Percentiles rank a stretch among this genome's conserved stretches.
Conservation (phyloP, 345 rosid species). For the Nephelium lappaceum region DNA sequence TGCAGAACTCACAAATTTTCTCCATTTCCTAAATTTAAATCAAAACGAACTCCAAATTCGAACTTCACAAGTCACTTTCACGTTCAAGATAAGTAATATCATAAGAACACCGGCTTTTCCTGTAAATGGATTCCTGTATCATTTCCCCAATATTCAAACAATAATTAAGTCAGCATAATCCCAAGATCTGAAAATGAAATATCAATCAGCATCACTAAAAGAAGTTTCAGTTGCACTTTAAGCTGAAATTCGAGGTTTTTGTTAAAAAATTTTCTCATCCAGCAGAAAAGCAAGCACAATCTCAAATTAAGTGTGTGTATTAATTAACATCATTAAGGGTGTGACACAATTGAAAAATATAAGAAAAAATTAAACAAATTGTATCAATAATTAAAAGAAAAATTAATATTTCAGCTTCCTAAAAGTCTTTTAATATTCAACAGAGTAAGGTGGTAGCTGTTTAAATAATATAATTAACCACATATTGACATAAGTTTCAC, state of each 20-base stretch:
- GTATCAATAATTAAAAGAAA: background rate
- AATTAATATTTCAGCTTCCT: too few relatives aligned
- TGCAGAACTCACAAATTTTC: conserved; percentile 75
- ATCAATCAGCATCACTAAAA: background rate
- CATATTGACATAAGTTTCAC: background rate
- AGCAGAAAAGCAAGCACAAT: background rate
- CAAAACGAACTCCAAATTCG: background rate
- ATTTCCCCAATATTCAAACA: conserved; percentile 20
- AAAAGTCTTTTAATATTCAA: background rate
- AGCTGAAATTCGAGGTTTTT: background rate
- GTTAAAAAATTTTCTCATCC: background rate
- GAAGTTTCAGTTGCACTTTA: background rate
- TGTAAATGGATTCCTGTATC: background rate
- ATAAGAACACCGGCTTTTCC: background rate
- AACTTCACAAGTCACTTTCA: conserved; percentile 7
- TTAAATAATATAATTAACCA: background rate
- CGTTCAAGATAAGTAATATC: background rate
- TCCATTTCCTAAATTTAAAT: conserved; percentile 45
- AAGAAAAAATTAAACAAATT: background rate
- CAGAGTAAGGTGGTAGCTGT: background rate
- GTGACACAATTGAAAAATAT: background rate
- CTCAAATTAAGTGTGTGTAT: background rate
- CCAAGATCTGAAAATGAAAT: background rate
- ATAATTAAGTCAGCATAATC: conserved; percentile 3
- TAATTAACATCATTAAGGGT: background rate